Evolutionary conservation across 2,329 filamentous ascomycete genomes (phyloP).

Genomic region (Pestalotiopsis sp.): DNA sequence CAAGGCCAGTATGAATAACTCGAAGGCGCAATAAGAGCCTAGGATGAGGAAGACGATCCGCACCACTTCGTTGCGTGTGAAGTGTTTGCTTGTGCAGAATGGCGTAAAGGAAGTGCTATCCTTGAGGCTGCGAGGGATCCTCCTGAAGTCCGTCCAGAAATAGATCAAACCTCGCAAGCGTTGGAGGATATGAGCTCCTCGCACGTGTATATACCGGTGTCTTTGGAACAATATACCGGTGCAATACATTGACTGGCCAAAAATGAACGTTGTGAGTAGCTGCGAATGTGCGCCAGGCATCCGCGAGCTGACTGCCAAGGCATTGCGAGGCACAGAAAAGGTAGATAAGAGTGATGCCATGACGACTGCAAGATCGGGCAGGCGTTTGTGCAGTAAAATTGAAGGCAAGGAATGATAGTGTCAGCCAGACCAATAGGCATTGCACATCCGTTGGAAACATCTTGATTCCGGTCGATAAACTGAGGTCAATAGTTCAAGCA

Average conservation of each 20-base stretch:
- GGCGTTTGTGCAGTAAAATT: not conserved
- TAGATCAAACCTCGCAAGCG: not conserved
- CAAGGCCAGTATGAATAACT: not conserved
- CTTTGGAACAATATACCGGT: not conserved
- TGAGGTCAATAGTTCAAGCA: not conserved
- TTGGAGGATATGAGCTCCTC: not conserved
- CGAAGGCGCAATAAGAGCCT: not conserved
- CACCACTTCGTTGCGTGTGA: not conserved
- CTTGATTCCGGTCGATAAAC: not conserved
- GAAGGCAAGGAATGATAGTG: not conserved
- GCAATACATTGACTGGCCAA: not conserved
- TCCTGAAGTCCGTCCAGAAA: not conserved
- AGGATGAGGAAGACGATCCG: not conserved
- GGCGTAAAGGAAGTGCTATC: not conserved
- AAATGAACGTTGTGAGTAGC: not conserved
- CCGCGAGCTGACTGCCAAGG: not conserved
- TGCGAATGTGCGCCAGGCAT: not conserved
- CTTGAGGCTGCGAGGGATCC: not conserved
- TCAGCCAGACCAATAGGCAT: not conserved
- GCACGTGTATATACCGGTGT: not conserved
- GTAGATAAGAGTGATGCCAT: not conserved
- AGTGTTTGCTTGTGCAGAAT: not conserved
- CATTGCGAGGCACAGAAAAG: not conserved
- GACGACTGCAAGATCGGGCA: not conserved
- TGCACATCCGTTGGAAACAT: not conserved